Evolutionary conservation across 169 alveolate genomes (phyloP), one percentile per base, ranked within the genome.

Genomic region (Plasmodium vivax): DNA sequence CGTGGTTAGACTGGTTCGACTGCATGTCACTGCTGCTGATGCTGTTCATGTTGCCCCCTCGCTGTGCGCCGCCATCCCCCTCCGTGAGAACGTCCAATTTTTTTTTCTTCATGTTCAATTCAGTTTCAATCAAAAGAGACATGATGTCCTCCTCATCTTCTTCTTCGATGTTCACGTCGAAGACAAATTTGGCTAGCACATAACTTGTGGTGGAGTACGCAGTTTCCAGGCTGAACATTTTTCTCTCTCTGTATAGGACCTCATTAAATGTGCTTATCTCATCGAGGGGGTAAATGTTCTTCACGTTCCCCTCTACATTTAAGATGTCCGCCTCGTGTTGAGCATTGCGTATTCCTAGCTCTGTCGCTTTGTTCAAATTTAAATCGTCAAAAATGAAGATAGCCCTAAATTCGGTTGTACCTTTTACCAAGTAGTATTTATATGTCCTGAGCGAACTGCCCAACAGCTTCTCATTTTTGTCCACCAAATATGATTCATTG

Each of bases 381-480:
- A 88, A 80, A 88, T 88, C 94, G 51, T 88, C 94, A 80, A 43
- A 88, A 88, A 88, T 88, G 38, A 88, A 88, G 72, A 88, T 79
- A n/a, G 94, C 94, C 54, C 82, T 68, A 88, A 88, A 62, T 62
- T 88, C 94, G 19, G 81, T 88, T 80, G 71, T 62, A 36, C 75
- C 19, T 80, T 77, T 88, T 80, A 58, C 56, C 94, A 88, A 74
- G 73, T 80, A 88, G 51, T 88, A 88, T 68, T 88, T 88, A 56
- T 88, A 88, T 38, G 90, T 80, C 73, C 94, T 88, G 19, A 88
- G 34, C 12, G 94, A 88, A 68, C 47, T 38, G 27, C 84, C 88
- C 72, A 88, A 7, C 32, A 80, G 19, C 34, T 88, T 88, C 71
- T 88, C 94, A 80, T 88, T 88, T 43, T 79, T 54, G 71, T 88